Base-by-base conservation (phyloP, 2,329 filamentous ascomycete species). In the Davidsoniella neocaledoniae region DNA sequence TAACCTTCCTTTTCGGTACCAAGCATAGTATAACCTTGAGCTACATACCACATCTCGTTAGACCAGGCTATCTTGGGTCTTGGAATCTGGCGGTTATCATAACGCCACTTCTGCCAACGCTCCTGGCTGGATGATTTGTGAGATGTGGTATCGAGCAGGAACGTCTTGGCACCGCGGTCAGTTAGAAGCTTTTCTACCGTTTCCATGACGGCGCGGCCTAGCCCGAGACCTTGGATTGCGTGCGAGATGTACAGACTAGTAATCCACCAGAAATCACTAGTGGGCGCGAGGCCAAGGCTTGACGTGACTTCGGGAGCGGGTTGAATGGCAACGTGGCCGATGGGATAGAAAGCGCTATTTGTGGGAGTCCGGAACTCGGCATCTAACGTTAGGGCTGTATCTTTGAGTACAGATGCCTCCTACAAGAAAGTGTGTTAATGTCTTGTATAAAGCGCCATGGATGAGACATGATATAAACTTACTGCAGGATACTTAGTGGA, bases 241-340 rank as follows among this genome's bases (percentile, higher is more conserved):
- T 59, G 60, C 38, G 66, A 68, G 50, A 69, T 60, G 56, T 65
- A 69, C 16, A 69, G 60, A 5, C 60, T 61, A 46, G 65, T 64
- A 26, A 68, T 56, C 65, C 66, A 68, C 33, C 63, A 57, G 4
- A 62, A 63, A 10, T 55, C 58, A 12, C 56, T 53, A 9, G 54
- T 46, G 16, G 61, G 59, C 5, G n/a, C 19, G 33, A 66, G 58
- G 19, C 57, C 58, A 37, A 66, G 57, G 43, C 57, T 49, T 36
- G 47, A 50, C 50, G 66, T 59, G 10, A 60, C 56, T 2, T 61
- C 57, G 2, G 60, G 55, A 17, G 61, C 60, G 16, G 58, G 44
- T 41, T 66, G 63, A 3, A 69, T 57, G 6, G 62, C 63, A 16
- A 66, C 58, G 56, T 69, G 66, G 9, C 67, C 66, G 45, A 68